These are phyloP conservation scores for Starmerella kuoi DNA, from an alignment of 805 yeast genomes.

Conservation along the genomic window DNA sequence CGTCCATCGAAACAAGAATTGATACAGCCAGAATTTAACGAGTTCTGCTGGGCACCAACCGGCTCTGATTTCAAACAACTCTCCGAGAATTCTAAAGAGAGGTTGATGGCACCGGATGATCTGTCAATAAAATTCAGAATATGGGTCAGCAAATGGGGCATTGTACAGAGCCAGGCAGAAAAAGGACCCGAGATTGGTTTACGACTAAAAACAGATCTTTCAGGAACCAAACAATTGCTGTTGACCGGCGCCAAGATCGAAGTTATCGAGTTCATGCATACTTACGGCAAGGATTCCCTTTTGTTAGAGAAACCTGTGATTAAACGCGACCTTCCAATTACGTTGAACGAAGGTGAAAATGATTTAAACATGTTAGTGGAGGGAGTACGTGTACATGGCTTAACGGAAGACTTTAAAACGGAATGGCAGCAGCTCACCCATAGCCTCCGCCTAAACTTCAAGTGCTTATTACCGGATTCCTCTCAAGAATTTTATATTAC, in stretches of 20 bases:
- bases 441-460: conserved; percentile 2
- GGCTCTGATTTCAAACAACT: neutral
- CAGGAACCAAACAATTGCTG: neutral
- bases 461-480: neutral
- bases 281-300: conserved; percentile 7
- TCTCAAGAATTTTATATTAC: neutral
- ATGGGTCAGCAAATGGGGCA: neutral
- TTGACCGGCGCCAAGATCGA: conserved; percentile 2
- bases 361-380: neutral
- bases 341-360: conserved; percentile 2
- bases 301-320: neutral
- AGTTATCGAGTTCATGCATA: conserved; percentile 4
- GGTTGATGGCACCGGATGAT: neutral
- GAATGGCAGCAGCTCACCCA: conserved; percentile 15
- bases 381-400: neutral
- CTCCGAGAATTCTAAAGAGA: neutral
- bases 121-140: neutral
- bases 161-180: neutral
- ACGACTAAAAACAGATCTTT: neutral
- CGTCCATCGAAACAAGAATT: neutral
- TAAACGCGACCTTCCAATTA: too few relatives aligned
- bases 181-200: neutral
- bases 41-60: neutral
- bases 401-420: conserved; percentile 10
- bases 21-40: neutral